These are phyloP conservation scores for Anthostomella pinea DNA, from an alignment of 2,329 filamentous ascomycete species.

Conservation along the genomic window DNA sequence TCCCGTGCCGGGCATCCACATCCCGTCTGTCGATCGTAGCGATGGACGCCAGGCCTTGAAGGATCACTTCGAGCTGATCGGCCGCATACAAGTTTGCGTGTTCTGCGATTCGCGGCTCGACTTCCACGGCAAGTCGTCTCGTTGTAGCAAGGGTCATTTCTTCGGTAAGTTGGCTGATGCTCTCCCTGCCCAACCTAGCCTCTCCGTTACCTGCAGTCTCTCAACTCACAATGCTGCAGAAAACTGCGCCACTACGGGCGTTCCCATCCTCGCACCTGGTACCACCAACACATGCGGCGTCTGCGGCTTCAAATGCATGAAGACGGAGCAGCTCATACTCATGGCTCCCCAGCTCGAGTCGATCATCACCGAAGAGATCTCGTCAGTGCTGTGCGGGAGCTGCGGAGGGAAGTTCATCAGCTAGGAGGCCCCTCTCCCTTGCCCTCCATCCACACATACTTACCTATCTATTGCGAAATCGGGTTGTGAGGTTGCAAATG, in stretches of 20 bases:
- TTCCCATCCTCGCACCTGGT: conserved; percentile 53
- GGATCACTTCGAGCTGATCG: conserved; percentile 38
- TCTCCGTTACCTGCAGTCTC: too few species aligned
- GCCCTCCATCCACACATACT: too few species aligned
- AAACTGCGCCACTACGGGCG: conserved; percentile 51
- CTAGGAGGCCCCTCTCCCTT: too few species aligned
- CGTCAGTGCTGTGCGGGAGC: conserved; percentile 26
- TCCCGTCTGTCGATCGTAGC: conserved; percentile 2
- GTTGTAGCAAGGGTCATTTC: conserved; percentile 39
- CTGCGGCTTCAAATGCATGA: conserved; percentile 51
- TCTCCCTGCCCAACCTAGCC: neutral
- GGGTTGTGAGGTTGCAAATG: too few species aligned
- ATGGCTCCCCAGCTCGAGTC: conserved; percentile 22
- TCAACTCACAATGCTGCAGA: too few species aligned
- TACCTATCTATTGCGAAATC: too few species aligned
- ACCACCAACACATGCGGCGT: conserved; percentile 54
- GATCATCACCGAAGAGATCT: conserved; percentile 25
- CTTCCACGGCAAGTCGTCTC: conserved; percentile 33
- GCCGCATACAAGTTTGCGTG: conserved; percentile 40
- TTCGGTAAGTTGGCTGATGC: conserved; percentile 30
- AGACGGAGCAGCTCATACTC: conserved; percentile 37
- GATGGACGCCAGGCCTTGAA: conserved; percentile 24
- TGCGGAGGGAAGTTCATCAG: conserved; percentile 32
- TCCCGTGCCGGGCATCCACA: conserved; percentile 40
- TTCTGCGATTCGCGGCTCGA: conserved; percentile 43